A percentile compares a stretch with the other conserved stretches of the same genome.
These are phyloP conservation scores for Diaporthe ampelina DNA, from an alignment of 2,329 filamentous ascomycete species.

Conservation along the genomic window DNA sequence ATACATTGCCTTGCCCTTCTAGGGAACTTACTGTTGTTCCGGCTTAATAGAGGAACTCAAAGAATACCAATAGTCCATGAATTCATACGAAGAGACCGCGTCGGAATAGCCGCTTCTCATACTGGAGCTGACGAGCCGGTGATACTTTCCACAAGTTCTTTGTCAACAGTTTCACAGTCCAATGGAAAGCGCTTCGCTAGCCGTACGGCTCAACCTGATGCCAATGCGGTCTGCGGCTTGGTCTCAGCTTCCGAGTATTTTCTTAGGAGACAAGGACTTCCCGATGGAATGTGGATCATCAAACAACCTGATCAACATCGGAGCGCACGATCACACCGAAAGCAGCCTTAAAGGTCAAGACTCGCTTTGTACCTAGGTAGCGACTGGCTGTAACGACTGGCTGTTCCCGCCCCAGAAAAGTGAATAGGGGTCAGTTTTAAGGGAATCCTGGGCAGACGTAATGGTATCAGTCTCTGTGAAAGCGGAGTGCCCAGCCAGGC, in stretches of 20 bases:
- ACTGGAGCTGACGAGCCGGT: background rate
- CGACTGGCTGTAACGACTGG: slow-evolving; percentile 8
- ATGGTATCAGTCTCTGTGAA: slow-evolving; percentile 22
- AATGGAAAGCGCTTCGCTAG: too few species aligned
- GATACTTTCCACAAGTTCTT: background rate
- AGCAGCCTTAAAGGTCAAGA: background rate
- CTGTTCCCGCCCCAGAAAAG: slow-evolving; percentile 4
- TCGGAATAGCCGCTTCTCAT: background rate
- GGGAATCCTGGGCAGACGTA: slow-evolving; percentile 28
- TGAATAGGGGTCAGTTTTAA: slow-evolving; percentile 21
- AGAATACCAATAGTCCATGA: too few species aligned
- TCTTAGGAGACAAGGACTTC: background rate
- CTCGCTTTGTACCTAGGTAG: slow-evolving; percentile 1
- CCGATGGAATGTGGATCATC: background rate
- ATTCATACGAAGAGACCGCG: background rate
- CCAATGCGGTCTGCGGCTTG: background rate
- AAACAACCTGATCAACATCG: background rate
- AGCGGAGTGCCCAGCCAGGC: background rate
- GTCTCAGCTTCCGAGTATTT: background rate
- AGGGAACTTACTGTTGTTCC: too few species aligned
- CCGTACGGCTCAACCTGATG: background rate
- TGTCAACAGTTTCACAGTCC: background rate
- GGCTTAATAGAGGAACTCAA: too few species aligned
- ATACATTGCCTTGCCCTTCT: too few species aligned
- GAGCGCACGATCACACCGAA: background rate